Evolutionary conservation across 2,329 filamentous ascomycete genomes (phyloP).

Genomic region (Mycosphaerella sp.): DNA sequence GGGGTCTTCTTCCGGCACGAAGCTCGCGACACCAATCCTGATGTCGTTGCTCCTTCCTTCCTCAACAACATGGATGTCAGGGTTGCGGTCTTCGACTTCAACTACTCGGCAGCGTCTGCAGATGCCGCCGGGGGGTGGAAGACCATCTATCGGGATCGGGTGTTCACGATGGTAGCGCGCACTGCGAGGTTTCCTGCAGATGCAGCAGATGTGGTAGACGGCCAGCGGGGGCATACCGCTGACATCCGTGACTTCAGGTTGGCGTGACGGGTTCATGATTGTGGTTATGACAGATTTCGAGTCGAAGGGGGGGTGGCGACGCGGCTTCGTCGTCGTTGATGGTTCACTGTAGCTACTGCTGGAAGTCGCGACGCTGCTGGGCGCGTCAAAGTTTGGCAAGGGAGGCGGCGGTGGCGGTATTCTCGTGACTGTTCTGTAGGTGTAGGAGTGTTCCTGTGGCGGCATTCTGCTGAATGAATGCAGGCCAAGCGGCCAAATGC

Average conservation of each 20-base stretch:
- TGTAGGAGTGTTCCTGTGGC: not conserved
- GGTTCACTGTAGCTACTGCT: not conserved
- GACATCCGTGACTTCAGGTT: conserved; percentile 3
- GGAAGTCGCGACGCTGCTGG: no score
- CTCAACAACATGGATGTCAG: conserved; percentile 17
- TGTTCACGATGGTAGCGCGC: conserved; percentile 32
- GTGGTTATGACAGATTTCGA: not conserved
- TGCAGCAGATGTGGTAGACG: conserved; percentile 33
- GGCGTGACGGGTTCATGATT: not conserved
- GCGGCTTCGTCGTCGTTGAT: not conserved
- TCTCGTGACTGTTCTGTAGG: not conserved
- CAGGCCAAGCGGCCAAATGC: not conserved
- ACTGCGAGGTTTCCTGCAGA: conserved; percentile 32
- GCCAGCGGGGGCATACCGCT: conserved; percentile 26
- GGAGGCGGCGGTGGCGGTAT: not conserved
- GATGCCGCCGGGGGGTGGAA: conserved; percentile 30
- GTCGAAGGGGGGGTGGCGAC: not conserved
- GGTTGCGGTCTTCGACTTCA: conserved; percentile 21
- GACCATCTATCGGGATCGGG: conserved; percentile 30
- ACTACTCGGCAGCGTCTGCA: conserved; percentile 32
- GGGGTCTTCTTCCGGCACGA: conserved; percentile 23
- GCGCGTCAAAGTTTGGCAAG: not conserved
- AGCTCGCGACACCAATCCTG: conserved; percentile 25
- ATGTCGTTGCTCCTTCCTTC: conserved; percentile 26
- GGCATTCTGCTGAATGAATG: not conserved